Conservation (phyloP, 768 basidiomycete species). For the Collybiopsis confluens region DNA sequence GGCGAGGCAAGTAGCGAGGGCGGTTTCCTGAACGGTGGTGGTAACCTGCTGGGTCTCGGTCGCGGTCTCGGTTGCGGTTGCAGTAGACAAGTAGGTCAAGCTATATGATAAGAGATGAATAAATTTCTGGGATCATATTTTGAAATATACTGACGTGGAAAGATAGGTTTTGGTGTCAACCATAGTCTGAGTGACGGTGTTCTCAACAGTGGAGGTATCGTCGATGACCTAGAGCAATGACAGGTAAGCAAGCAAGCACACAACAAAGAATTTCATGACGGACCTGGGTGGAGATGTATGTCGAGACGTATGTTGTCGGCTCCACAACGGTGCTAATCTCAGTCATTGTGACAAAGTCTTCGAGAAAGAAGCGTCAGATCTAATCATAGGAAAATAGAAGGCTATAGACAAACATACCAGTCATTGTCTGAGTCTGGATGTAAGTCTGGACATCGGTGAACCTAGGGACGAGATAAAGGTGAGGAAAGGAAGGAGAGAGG, state of each 20-base stretch:
- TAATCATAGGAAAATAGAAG: not conserved
- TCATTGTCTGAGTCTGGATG: slow-evolving; percentile 51
- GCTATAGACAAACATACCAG: slow-evolving; percentile 20
- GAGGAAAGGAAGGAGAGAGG: slow-evolving; percentile 31
- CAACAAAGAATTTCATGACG: slow-evolving; percentile 8
- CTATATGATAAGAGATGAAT: too few species aligned
- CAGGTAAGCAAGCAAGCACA: not conserved
- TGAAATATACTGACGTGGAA: slow-evolving; percentile 26
- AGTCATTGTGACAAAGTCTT: slow-evolving; percentile 45
- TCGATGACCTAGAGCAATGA: slow-evolving; percentile 2
- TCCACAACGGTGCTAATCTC: slow-evolving; percentile 38
- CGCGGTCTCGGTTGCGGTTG: slow-evolving; percentile 38
- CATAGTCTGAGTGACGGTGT: slow-evolving; percentile 52
- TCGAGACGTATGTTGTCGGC: slow-evolving; percentile 48
- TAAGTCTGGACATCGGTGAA: slow-evolving; percentile 54
- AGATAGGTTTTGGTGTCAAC: slow-evolving; percentile 50
- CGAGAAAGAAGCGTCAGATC: slow-evolving; percentile 12
- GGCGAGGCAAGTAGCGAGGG: slow-evolving; percentile 32
- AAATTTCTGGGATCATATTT: too few species aligned
- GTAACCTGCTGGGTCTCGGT: slow-evolving; percentile 43
- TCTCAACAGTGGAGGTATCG: slow-evolving; percentile 55
- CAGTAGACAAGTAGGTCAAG: slow-evolving; percentile 8
- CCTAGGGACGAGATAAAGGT: slow-evolving; percentile 25
- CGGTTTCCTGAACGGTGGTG: slow-evolving; percentile 39
- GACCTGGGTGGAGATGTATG: slow-evolving; percentile 53